These are phyloP conservation scores for Penicillium hesseltinei DNA, from an alignment of 2,329 filamentous ascomycete species.

Conservation along the genomic window DNA sequence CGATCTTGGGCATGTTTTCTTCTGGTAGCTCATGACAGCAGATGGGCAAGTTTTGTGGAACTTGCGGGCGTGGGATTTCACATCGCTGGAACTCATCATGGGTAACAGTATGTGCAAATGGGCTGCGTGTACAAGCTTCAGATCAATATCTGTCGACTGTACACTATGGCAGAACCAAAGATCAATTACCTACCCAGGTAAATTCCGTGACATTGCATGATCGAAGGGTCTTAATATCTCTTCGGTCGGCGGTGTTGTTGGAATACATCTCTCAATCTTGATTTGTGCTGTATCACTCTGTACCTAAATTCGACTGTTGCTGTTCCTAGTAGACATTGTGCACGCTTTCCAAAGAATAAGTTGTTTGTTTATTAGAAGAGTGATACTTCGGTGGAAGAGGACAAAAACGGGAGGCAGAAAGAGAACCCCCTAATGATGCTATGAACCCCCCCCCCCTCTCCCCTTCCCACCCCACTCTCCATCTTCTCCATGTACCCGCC, in stretches of 20 bases:
- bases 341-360: background rate
- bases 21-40: background rate
- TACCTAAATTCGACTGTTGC: background rate
- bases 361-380: background rate
- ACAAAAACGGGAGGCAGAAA: too few relatives aligned
- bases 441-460: background rate
- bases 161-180: background rate
- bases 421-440: background rate
- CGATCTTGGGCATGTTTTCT: too few relatives aligned
- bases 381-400: background rate
- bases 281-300: background rate
- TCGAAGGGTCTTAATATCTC: background rate
- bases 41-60: background rate
- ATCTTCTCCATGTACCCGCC: too few relatives aligned
- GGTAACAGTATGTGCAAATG: background rate
- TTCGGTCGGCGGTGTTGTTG: background rate
- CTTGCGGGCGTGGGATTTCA: background rate
- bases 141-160: background rate
- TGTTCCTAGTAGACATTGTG: background rate
- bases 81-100: background rate
- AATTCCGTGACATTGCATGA: background rate
- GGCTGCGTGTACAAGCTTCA: background rate
- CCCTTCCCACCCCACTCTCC: too few relatives aligned
- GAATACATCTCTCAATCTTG: background rate
- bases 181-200: background rate